Evolutionary conservation across 352 stramenopile genomes (phyloP).

Genomic region (Phytophthora ohioensis): DNA sequence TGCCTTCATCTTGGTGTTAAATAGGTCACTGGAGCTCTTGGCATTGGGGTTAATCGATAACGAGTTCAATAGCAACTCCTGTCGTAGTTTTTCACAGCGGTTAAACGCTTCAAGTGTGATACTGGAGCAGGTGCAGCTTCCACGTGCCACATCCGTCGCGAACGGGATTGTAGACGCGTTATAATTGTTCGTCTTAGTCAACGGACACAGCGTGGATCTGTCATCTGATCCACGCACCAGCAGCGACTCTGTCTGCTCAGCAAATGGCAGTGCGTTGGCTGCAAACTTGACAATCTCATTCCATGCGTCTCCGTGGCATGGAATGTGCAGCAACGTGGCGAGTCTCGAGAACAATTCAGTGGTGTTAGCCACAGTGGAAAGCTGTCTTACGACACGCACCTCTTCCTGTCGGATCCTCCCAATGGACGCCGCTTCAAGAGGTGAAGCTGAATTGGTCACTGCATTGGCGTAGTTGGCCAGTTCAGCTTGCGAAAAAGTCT

Average conservation of each 20-base stretch:
- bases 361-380: constrained; percentile 64
- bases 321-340: constrained; percentile 71
- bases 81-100: constrained; percentile 68
- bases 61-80: constrained; percentile 81
- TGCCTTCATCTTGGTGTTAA: constrained; percentile 71
- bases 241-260: constrained; percentile 86
- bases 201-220: constrained; percentile 76
- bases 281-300: constrained; percentile 85
- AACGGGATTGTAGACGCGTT: constrained; percentile 82
- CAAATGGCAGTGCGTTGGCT: constrained; percentile 76
- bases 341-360: constrained; percentile 74
- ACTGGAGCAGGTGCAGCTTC: constrained; percentile 89
- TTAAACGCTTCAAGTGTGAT: constrained; percentile 74
- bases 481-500: constrained; percentile 69
- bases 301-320: constrained; percentile 77
- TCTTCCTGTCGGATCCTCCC: constrained; percentile 51
- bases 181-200: constrained; percentile 91
- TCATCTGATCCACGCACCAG: constrained; percentile 89
- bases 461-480: constrained; percentile 65
- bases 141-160: constrained; percentile 70
- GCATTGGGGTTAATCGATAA: constrained; percentile 87
- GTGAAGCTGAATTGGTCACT: background rate
- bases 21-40: constrained; percentile 68
- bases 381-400: constrained; percentile 69
- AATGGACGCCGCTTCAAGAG: constrained; percentile 1